Percentiles rank a stretch among this genome's conserved stretches.
These are phyloP conservation scores for Saprolegnia diclina DNA, from an alignment of 352 stramenopile species.

Conservation along the genomic window DNA sequence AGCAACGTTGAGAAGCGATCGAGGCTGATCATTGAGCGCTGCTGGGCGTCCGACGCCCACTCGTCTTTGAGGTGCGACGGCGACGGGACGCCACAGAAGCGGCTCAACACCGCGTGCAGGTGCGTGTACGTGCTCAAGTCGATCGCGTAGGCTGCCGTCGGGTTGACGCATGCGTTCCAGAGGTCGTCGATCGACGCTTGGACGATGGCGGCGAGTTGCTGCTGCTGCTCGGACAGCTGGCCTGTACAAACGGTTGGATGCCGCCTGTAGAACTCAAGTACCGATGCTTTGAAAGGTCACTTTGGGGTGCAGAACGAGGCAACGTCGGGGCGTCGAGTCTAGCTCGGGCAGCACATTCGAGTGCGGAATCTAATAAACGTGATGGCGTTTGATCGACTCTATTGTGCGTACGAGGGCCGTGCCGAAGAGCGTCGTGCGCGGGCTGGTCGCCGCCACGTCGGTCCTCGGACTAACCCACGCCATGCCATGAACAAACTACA, in stretches of 20 bases:
- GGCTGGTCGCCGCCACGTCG: too few species aligned
- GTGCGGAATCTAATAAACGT: not conserved
- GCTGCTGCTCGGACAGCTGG: not conserved
- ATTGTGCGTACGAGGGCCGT: not conserved
- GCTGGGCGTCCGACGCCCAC: not conserved
- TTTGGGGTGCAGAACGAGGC: not conserved
- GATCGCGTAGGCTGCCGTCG: not conserved
- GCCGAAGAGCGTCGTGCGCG: not conserved
- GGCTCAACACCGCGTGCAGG: not conserved
- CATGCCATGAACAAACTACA: too few species aligned
- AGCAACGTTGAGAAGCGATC: not conserved
- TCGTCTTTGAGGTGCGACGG: not conserved
- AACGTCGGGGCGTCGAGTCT: not conserved
- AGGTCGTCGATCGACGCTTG: conserved; percentile 3
- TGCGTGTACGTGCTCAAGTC: not conserved
- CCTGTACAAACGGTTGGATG: not conserved
- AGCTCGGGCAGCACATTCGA: not conserved
- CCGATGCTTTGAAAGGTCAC: not conserved
- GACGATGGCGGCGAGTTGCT: not conserved
- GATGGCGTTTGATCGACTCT: not conserved
- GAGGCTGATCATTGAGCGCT: not conserved
- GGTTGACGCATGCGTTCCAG: not conserved
- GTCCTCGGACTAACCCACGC: too few species aligned
- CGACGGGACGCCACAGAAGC: not conserved
- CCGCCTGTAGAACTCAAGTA: not conserved